Percentiles rank a stretch among this genome's conserved stretches.
These are phyloP conservation scores for Iris macrosiphon DNA, from an alignment of 106 monocot species.

Conservation along the genomic window DNA sequence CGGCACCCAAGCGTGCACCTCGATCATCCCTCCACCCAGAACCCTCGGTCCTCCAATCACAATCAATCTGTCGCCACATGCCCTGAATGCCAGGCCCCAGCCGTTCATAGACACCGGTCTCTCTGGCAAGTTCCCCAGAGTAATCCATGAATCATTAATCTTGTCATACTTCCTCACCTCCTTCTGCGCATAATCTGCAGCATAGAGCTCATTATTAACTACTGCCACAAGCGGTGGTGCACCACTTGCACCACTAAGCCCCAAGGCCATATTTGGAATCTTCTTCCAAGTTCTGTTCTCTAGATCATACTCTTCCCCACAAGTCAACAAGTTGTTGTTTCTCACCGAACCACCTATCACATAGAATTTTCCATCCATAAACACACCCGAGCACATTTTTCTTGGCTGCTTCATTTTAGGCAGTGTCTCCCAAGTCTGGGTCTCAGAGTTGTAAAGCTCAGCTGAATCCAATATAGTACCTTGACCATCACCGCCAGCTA, in stretches of 20 bases:
- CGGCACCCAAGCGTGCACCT: slow-evolving; percentile 69
- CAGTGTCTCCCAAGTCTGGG: slow-evolving; percentile 49
- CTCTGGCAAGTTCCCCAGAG: slow-evolving; percentile 70
- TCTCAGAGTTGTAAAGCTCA: slow-evolving; percentile 78
- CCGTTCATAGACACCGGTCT: slow-evolving; percentile 77
- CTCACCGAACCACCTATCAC: slow-evolving; percentile 68
- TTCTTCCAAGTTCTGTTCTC: slow-evolving; percentile 51
- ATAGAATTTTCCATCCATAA: slow-evolving; percentile 85
- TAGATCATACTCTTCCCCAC: slow-evolving; percentile 77
- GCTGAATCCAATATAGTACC: slow-evolving; percentile 49
- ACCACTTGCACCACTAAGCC: slow-evolving; percentile 50
- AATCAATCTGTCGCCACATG: slow-evolving; percentile 66
- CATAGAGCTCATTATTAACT: slow-evolving; percentile 70
- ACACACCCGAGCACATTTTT: slow-evolving; percentile 79
- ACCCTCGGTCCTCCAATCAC: slow-evolving; percentile 69
- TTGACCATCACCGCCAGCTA: slow-evolving; percentile 61
- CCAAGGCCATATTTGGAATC: slow-evolving; percentile 59
- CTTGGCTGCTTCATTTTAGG: slow-evolving; percentile 59
- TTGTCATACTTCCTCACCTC: slow-evolving; percentile 66
- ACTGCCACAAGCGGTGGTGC: slow-evolving; percentile 83
- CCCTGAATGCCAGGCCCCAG: slow-evolving; percentile 85
- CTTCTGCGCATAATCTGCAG: slow-evolving; percentile 59
- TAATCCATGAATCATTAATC: slow-evolving; percentile 50
- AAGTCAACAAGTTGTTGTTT: slow-evolving; percentile 34
- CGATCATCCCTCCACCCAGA: slow-evolving; percentile 52